A percentile compares a stretch with the other conserved stretches of the same genome.
Conservation (phyloP, 2,329 filamentous ascomycete species). For the Penicillium occitanis region DNA sequence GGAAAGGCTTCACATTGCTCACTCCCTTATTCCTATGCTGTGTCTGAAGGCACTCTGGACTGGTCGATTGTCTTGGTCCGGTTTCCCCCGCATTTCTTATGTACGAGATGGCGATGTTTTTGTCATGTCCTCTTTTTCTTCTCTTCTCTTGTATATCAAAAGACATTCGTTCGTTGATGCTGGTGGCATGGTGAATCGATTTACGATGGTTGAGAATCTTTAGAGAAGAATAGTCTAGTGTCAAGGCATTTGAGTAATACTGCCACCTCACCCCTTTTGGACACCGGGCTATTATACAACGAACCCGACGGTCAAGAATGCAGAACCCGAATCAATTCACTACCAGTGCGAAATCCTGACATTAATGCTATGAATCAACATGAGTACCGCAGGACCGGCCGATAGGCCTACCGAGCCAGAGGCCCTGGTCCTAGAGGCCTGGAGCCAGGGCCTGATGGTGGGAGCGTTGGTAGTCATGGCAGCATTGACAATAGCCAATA, state of each 20-base stretch:
- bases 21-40: not conserved
- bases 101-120: not conserved
- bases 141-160: not conserved
- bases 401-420: constrained; percentile 30
- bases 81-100: not conserved
- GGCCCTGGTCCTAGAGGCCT: constrained; percentile 46
- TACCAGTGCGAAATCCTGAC: not conserved
- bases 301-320: not conserved
- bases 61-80: no score
- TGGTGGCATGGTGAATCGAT: not conserved
- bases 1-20: not conserved
- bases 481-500: constrained; percentile 51
- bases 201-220: not conserved
- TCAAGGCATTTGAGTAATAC: not conserved
- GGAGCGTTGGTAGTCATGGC: constrained; percentile 52
- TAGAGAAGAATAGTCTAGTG: no score
- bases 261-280: not conserved
- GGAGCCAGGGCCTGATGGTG: constrained; percentile 52
- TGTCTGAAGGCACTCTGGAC: not conserved
- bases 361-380: not conserved
- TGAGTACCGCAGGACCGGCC: not conserved
- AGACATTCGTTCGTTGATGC: not conserved
- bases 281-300: no score
- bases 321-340: not conserved
- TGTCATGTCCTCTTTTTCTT: not conserved